Percentiles rank a stretch among this genome's conserved stretches.
Evolutionary conservation across 768 basidiomycete genomes (phyloP).

Genomic region (Lactarius akahatsu): DNA sequence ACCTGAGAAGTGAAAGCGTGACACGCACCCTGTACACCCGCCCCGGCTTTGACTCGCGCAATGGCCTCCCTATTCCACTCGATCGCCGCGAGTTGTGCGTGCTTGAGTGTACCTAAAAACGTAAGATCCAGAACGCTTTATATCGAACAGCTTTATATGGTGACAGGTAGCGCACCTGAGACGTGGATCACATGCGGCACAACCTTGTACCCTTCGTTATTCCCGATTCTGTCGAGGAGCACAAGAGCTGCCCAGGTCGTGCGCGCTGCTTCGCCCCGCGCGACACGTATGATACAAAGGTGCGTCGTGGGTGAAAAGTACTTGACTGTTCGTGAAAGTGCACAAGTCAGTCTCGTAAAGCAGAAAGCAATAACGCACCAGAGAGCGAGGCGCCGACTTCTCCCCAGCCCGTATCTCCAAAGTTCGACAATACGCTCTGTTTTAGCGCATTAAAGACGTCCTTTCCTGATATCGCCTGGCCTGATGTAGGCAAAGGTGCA

Average conservation of each 20-base stretch:
- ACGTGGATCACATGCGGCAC: conserved; percentile 80
- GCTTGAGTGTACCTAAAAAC: conserved; percentile 76
- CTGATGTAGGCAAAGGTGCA: not conserved
- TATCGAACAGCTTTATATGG: not conserved
- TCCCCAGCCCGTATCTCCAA: conserved; percentile 88
- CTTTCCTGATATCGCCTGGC: conserved; percentile 60
- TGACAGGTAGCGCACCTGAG: conserved; percentile 56
- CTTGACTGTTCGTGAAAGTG: conserved; percentile 55
- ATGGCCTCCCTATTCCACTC: conserved; percentile 69
- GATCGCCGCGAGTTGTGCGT: conserved; percentile 76
- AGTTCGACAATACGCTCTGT: conserved; percentile 66
- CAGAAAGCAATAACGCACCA: conserved; percentile 44
- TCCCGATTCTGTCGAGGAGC: conserved; percentile 62
- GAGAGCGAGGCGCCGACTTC: conserved; percentile 68
- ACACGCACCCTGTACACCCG: conserved; percentile 3
- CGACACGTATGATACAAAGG: conserved; percentile 82
- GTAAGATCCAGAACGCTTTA: not conserved
- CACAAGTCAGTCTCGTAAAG: not conserved
- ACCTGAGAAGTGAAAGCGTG: not conserved
- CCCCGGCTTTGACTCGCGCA: conserved; percentile 52
- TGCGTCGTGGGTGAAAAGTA: conserved; percentile 84
- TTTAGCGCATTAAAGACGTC: conserved; percentile 67
- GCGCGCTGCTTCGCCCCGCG: conserved; percentile 68
- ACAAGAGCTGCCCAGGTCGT: conserved; percentile 81
- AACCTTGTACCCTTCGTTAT: conserved; percentile 39